Evolutionary conservation across 768 basidiomycete species (phyloP).

Genomic region (Auricularia cornea): DNA sequence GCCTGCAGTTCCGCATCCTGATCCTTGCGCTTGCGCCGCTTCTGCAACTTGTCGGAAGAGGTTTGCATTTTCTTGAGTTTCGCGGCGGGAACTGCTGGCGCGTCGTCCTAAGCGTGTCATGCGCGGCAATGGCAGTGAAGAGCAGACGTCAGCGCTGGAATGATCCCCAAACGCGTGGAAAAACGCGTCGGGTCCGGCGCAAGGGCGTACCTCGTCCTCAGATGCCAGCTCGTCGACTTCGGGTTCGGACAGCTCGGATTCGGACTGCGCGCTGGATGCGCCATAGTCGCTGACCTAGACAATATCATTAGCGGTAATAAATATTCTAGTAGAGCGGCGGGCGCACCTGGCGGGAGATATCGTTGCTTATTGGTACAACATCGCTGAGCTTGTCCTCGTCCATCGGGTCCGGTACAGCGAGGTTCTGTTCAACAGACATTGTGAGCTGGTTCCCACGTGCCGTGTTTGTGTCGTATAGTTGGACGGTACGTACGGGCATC

Average conservation of each 20-base stretch:
- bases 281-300: constrained; percentile 57
- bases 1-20: constrained; percentile 61
- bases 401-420: constrained; percentile 13
- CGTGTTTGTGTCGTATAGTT: background rate
- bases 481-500: background rate
- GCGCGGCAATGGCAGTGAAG: constrained; percentile 20
- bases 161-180: constrained; percentile 10
- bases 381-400: constrained; percentile 86
- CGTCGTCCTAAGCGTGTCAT: constrained; percentile 15
- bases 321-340: background rate
- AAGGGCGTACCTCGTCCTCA: constrained; percentile 27
- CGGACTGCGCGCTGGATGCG: constrained; percentile 48
- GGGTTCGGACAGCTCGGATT: constrained; percentile 38
- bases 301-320: constrained; percentile 21
- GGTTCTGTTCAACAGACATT: background rate
- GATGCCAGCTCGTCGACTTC: constrained; percentile 55
- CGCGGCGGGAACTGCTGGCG: constrained; percentile 30
- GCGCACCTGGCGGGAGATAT: constrained; percentile 78
- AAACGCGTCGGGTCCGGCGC: constrained; percentile 3
- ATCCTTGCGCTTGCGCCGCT: constrained; percentile 51
- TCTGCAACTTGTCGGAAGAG: constrained; percentile 31
- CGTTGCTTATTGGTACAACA: constrained; percentile 75
- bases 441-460: too few relatives aligned
- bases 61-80: constrained; percentile 28
- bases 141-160: constrained; percentile 15